These are phyloP conservation scores for Penicillium sp. DNA, from an alignment of 2,329 filamentous ascomycete genomes.

Conservation along the genomic window DNA sequence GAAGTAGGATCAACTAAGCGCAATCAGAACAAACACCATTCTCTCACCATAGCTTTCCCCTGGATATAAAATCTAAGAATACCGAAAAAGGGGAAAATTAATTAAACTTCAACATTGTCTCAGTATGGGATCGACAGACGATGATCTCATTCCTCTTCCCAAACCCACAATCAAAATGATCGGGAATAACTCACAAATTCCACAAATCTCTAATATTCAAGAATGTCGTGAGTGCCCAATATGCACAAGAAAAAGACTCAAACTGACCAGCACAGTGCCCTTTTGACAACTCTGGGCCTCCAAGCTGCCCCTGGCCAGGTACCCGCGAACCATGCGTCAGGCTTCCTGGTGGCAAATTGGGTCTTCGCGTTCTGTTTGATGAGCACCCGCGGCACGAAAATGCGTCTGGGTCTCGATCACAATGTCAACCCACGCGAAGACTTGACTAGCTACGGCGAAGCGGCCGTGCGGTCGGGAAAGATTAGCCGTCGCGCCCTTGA, in stretches of 20 bases:
- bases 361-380: slow-evolving; percentile 38
- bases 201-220: background rate
- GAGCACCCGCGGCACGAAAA: slow-evolving; percentile 37
- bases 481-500: slow-evolving; percentile 37
- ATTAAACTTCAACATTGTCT: background rate
- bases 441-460: slow-evolving; percentile 36
- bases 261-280: slow-evolving; percentile 10
- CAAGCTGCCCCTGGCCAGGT: slow-evolving; percentile 15
- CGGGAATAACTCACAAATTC: too few species aligned
- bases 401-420: slow-evolving; percentile 36
- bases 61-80: too few species aligned
- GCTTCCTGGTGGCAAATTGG: slow-evolving; percentile 42
- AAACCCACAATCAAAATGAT: background rate
- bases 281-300: slow-evolving; percentile 26
- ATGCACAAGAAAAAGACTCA: background rate
- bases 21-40: too few species aligned
- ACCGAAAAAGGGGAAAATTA: background rate
- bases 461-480: slow-evolving; percentile 37
- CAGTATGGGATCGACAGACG: background rate
- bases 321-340: slow-evolving; percentile 27
- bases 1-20: too few species aligned
- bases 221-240: background rate
- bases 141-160: background rate
- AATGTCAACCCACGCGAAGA: slow-evolving; percentile 41
- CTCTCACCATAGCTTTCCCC: too few species aligned